Conservation (phyloP, 1,284 basidiomycete genomes). For the Fomitiporia mediterranea region DNA sequence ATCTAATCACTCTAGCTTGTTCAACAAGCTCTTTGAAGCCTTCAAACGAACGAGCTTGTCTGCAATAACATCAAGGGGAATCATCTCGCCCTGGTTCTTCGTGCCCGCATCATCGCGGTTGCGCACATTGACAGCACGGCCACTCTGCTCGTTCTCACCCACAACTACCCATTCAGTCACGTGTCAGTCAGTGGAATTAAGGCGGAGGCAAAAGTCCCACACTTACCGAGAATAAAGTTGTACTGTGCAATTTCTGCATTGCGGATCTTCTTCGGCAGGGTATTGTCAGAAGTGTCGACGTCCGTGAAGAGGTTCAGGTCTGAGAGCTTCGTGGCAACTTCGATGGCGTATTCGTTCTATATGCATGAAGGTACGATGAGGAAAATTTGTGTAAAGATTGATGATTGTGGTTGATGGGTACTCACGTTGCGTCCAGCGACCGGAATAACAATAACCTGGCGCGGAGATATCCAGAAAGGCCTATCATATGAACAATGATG, state of each 20-base stretch:
- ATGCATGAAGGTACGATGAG: slow-evolving; percentile 14
- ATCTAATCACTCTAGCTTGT: slow-evolving; percentile 37
- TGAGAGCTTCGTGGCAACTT: slow-evolving; percentile 69
- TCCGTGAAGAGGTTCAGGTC: slow-evolving; percentile 82
- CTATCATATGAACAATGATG: slow-evolving; percentile 33
- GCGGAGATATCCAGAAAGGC: slow-evolving; percentile 98
- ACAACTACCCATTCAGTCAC: slow-evolving; percentile 71
- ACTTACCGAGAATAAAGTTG: slow-evolving; percentile 92
- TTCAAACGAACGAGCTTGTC: slow-evolving; percentile 66
- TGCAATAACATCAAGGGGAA: slow-evolving; percentile 61
- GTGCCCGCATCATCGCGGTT: slow-evolving; percentile 91
- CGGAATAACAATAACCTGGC: slow-evolving; percentile 93
- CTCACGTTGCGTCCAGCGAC: slow-evolving; percentile 83
- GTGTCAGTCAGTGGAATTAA: neutral
- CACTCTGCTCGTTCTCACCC: slow-evolving; percentile 87
- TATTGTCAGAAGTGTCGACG: slow-evolving; percentile 90
- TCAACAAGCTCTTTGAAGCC: slow-evolving; percentile 53
- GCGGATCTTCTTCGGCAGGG: slow-evolving; percentile 94
- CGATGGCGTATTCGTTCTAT: slow-evolving; percentile 87
- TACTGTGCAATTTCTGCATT: slow-evolving; percentile 92
- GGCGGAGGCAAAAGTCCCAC: neutral
- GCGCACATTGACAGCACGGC: slow-evolving; percentile 87
- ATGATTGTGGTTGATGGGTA: slow-evolving; percentile 23
- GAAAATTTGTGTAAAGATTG: neutral
- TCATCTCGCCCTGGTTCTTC: slow-evolving; percentile 63